A percentile compares a stretch with the other conserved stretches of the same genome.
These are phyloP conservation scores for Artemisia tridentata DNA, from an alignment of 129 eudicot genomes.

Conservation along the genomic window DNA sequence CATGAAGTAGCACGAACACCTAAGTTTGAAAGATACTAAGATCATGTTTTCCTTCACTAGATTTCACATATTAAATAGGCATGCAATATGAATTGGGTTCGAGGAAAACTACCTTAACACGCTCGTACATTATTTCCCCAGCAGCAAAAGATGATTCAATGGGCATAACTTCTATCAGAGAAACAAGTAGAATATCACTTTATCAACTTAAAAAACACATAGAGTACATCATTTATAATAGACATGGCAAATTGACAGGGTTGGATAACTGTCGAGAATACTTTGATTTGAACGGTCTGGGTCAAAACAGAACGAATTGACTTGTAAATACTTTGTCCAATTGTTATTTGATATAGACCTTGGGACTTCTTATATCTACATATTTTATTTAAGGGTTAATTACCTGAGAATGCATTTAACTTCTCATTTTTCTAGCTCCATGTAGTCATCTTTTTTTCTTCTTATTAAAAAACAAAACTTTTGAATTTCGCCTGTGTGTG, in stretches of 20 bases:
- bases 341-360: neutral
- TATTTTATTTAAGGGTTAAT: too few species aligned
- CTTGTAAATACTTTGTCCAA: neutral
- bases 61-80: neutral
- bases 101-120: constrained; percentile 66
- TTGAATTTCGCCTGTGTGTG: too few species aligned
- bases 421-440: too few species aligned
- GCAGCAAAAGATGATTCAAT: constrained; percentile 79
- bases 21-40: neutral
- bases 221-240: neutral
- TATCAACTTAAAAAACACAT: neutral
- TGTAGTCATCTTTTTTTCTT: too few species aligned
- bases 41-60: constrained; percentile 17
- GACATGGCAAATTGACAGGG: neutral
- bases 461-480: too few species aligned
- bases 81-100: constrained; percentile 9
- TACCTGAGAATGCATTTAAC: too few species aligned
- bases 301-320: constrained; percentile 2
- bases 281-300: neutral
- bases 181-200: constrained; percentile 13
- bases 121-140: constrained; percentile 81
- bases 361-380: neutral
- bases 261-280: neutral
- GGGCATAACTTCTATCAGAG: constrained; percentile 43
- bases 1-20: constrained; percentile 85